Percentiles rank a stretch among this genome's conserved stretches.
Evolutionary conservation across 805 yeast species (phyloP).

Genomic region (Candida caryicola): DNA sequence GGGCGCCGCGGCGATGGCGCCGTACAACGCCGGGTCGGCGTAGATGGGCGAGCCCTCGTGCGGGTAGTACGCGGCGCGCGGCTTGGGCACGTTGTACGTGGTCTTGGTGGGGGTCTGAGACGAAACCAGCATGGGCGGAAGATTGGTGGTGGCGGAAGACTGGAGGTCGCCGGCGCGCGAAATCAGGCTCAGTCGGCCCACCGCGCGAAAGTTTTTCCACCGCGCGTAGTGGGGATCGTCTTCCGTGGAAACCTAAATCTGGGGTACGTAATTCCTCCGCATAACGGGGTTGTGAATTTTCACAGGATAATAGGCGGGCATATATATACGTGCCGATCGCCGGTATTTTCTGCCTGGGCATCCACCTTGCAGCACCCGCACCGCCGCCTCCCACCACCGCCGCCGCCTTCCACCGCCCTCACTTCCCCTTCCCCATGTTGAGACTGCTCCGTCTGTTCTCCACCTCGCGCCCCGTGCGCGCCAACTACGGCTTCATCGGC

Average conservation of each 20-base stretch:
- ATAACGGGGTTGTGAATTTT: neutral
- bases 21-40: slow-evolving; percentile 49
- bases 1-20: slow-evolving; percentile 40
- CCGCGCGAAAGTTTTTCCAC: too few species aligned
- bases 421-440: too few species aligned
- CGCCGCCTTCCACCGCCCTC: too few species aligned
- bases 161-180: neutral
- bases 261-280: neutral
- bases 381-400: too few species aligned
- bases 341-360: too few species aligned
- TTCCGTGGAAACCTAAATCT: neutral
- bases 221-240: neutral
- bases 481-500: slow-evolving; percentile 51
- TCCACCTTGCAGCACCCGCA: too few species aligned
- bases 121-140: slow-evolving; percentile 11
- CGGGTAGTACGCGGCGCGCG: slow-evolving; percentile 57
- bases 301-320: too few species aligned
- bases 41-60: slow-evolving; percentile 51
- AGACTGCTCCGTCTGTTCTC: slow-evolving; percentile 8
- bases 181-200: too few species aligned
- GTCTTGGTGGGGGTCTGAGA: slow-evolving; percentile 34
- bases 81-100: slow-evolving; percentile 38
- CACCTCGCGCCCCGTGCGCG: slow-evolving; percentile 5
- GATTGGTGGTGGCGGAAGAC: neutral
- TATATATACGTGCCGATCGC: too few species aligned